Conservation (phyloP, 306 rosid genomes). For the Cercis canadensis region DNA sequence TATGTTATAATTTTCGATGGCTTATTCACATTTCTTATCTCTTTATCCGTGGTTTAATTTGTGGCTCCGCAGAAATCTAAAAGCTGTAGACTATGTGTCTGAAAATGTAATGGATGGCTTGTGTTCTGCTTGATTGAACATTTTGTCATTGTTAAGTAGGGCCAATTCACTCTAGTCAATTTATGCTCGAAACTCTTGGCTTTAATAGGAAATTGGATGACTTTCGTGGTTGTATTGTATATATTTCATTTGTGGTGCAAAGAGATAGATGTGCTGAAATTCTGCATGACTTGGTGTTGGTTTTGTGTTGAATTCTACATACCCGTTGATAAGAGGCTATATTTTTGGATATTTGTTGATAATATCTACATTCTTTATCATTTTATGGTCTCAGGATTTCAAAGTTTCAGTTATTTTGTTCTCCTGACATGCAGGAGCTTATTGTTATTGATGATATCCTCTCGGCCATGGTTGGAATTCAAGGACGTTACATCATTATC, state of each 20-base stretch:
- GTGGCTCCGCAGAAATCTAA: not conserved
- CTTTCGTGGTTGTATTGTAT: not conserved
- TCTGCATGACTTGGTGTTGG: not conserved
- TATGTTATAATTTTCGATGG: not conserved
- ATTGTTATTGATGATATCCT: slow-evolving; percentile 89
- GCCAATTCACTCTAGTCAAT: not conserved
- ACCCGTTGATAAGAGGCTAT: not conserved
- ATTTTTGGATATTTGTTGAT: no score
- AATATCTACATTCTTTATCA: slow-evolving; percentile 8
- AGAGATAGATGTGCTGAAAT: not conserved
- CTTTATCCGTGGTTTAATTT: not conserved
- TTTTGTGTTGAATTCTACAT: slow-evolving; percentile 12
- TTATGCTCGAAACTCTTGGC: not conserved
- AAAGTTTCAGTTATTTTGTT: slow-evolving; percentile 29
- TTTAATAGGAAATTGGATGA: not conserved
- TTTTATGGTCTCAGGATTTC: not conserved
- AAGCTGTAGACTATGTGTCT: not conserved
- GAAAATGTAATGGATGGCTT: not conserved
- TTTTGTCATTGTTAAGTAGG: not conserved
- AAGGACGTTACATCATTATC: slow-evolving; percentile 85
- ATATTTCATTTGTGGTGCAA: not conserved
- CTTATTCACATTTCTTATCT: not conserved
- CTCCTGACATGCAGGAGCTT: slow-evolving; percentile 71
- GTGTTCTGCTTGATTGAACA: not conserved
- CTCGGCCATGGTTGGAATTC: slow-evolving; percentile 85